Base-by-base conservation (phyloP, 2,329 filamentous ascomycete genomes). In the Chrysoporthe cubensis region DNA sequence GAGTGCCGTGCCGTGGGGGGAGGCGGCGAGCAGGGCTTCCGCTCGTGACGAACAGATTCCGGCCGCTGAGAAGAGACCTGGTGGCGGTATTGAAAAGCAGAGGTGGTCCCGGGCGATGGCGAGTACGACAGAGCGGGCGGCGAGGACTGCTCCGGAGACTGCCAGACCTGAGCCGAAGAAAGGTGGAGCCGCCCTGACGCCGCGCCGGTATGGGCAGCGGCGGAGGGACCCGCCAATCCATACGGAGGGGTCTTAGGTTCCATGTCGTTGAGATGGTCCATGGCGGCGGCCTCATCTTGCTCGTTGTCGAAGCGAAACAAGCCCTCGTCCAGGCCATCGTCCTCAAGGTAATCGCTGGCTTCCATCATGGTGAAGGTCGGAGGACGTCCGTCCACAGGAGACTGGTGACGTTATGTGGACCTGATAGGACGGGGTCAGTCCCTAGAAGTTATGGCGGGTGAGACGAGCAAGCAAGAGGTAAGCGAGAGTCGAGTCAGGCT, bases 51-150 rank as follows among this genome's bases (percentile, higher is more conserved):
- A 46, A 21, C 26, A 46, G n/a, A 5, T 1, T 61, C 42, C 21
- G 18, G 43, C 11, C 59, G 59, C 59, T 26, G 43, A 18, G 59
- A 26, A 18, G 64, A 62, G 59, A 4, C 46, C 50, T 62, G 21
- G 37, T 65, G 67, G 52, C 59, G 67, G n/a, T 66, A 48, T 48
- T 66, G 67, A 8, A 34, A 63, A 48, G 67, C 54, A 46, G 67
- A 62, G 8, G 64, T 59, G 7, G 52, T 42, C 4, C 59, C 44
- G 9, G 67, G 67, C 18, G 67, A 68, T 16, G 67, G 67, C 14
- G 67, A 68, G 54, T 68, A 66, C n/a, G 67, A 66, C 37, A 68
- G 64, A n/a, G 58, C 46, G 8, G 67, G 67, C n/a, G 67, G 67
- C 11, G 67, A 68, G 18, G 67, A 61, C 32, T 56, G 59, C 11